Base-by-base conservation (phyloP, 225 moss, liverwort and hornwort genomes). In the Takakia lepidozioides region DNA sequence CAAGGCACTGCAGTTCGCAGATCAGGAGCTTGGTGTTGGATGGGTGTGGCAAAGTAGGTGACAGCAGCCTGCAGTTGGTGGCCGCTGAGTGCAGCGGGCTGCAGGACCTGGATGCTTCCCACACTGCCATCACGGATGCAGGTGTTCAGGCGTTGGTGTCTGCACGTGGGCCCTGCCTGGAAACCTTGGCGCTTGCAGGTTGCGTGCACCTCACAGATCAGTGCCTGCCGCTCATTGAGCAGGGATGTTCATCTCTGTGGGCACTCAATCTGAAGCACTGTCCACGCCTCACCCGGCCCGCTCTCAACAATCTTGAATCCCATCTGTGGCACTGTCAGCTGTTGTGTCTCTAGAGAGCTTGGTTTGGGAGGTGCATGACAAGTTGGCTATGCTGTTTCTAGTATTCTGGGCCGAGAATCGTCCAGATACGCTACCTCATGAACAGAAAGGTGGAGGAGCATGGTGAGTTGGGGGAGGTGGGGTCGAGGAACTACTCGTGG, bases 251-350 rank as follows among this genome's bases (percentile, higher is more conserved):
- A 29, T 69, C 58, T 34, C 64, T 87, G 17, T 68, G 66, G 69
- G 81, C 72, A 34, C 66, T 87, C 42, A 87, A 87, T 62, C 56
- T 87, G 35, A 80, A 77, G 43, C 74, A 87, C 39, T 87, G 87
- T 49, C 68, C 70, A 61, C 74, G 56, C 15, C 46, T 87, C 28
- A 64, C 84, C 26, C 49, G 51, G 27, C 66, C 74, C 48, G 84
- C 77, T 10, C 61, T 87, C 62, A 69, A 59, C 69, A 46, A 53
- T 46, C 68, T 87, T 19, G 76, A 87, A 63, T 70, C 65, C 46
- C 76, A 66, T 10, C 64, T 80, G 25, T 78, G 67, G 70, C 56
- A 43, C 23, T 67, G 80, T 58, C 67, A 80, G 56, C 71, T 83
- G 34, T 59, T 66, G 29, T 68, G 63, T 63, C 74, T 76, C 29